Evolutionary conservation across 441 rosid species (phyloP), one percentile per base, ranked within the genome.

Genomic region (Kokia cookei): DNA sequence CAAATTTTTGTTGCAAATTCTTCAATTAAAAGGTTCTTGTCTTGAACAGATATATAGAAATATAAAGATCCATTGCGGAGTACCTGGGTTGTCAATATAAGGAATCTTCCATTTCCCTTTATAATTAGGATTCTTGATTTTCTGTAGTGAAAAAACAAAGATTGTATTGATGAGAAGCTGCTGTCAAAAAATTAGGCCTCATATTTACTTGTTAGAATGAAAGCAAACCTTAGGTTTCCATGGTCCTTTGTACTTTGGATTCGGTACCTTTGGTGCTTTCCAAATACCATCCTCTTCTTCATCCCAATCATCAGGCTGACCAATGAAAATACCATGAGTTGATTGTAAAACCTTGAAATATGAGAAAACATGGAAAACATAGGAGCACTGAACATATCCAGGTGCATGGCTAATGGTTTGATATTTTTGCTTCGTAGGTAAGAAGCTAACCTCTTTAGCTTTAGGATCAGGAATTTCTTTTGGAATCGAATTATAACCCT

Each of bases 101-200:
- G 93, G 97, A 82, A 69, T 80, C 89, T 79, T 94, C 98, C 98
- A 94, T 77, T 88, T 94, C 27, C 98, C 98, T 75, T 92, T 91
- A 79, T 90, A 91, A 78, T 88, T 91, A 0, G 95, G 97, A 73
- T 94, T 94, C 89, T 92, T 94, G 82, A 94, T 85, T 85, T 77
- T 94, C 98, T 94, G 89, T 50, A 29, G 73, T 72, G n/a, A 22
- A 15, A 47, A 29, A 72, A 8, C 47, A 73, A 73, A n/a, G 75
- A 65, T 7, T 32, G 59, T 53, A 19, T 2, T 9, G 15, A 59
- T 42, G n/a, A 59, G 75, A 72, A 42, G 5, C 19, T 70, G 68
- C 22, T 57, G 22, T 62, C 15, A 50, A 35, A 57, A 71, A 77
- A 17, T 24, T 69, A 59, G 26, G 32, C 17, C 47, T 55, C 45